Evolutionary conservation across 2,329 filamentous ascomycete genomes (phyloP), one percentile per base, ranked within the genome.

Genomic region (Exserohilum rostratum): DNA sequence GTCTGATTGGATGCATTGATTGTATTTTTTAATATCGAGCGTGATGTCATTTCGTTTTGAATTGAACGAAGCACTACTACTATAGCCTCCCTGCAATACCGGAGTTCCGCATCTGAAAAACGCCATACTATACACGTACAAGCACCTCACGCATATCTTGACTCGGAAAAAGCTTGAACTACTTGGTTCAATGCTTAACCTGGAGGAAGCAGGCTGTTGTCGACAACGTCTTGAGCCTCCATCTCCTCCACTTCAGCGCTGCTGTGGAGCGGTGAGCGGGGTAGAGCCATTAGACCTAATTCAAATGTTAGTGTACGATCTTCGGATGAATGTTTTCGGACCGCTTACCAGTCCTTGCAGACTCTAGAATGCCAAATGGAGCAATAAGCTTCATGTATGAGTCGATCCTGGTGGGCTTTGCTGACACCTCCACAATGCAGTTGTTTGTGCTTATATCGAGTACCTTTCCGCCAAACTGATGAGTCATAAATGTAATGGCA

Each of bases 371-470:
- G 72, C 95, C 95, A 75, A 98, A 99, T 11, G 93, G 93, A 53
- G 87, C 84, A 71, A 99, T 88, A 59, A 99, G 85, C 81, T 98
- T 99, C 79, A 99, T 89, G 82, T 97, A 99, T 2, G 92, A 96
- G 78, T 99, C 92, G 72, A 99, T 96, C 78, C 95, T 89, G 58
- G 83, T 86, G 31, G 91, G 93, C 79, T 99, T 99, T 56, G 95
- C 95, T 49, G 92, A 96, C 6, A 99, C 78, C 79, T 99, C 95
- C 56, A 99, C 93, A 76, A 98, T 98, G 79, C 95, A 98, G 80
- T 96, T 98, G 79, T 91, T 97, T 48, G 91, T 97, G 82, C 92
- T 96, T 69, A 99, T 98, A 77, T 99, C 95, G 68, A 99, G 78
- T 22, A 99, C 90, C 81, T 99, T 99, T 62, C 95, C 95, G 53